Evolutionary conservation across 768 basidiomycete species (phyloP), one percentile per base, ranked within the genome.

Genomic region (Austroboletus eburneus): DNA sequence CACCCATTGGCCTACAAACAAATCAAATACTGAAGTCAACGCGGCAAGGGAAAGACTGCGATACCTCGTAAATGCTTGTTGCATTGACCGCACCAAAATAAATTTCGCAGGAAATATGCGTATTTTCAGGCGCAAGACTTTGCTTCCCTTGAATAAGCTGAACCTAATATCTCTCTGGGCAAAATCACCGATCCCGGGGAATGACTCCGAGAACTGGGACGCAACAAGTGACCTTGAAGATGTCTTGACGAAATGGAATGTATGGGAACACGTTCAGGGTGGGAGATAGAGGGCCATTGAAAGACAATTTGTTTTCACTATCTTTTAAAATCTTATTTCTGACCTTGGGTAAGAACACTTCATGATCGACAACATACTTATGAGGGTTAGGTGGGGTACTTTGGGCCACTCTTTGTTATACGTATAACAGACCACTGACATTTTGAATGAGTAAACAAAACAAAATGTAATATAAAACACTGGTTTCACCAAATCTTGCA

Each of bases 21-120:
- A 29, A 14, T 25, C 41, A 16, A 7, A 9, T 9, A 35, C 30
- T 9, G 48, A 50, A 21, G 21, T 10, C n/a, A 47, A 58, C 25
- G 34, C 3, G 5, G 47, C 34, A 16, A 52, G 18, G 20, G 22
- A 5, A 35, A 48, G 27, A 21, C 23, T 62, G 30, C 50, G 45
- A 18, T 13, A 38, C 27, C 49, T 63, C 33, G 16, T 63, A 23
- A 52, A 56, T n/a, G 33, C 46, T 27, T 42, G 44, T 24, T 64
- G 62, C 47, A 57, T 62, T 12, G 62, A 61, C 23, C 59, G 54
- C 51, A 62, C 48, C 21, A 40, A 59, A 34, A 47, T 14, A 14
- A 44, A 43, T 14, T 35, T 54, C 8, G 9, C 37, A n/a, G 43
- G 34, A 21, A 29, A 42, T 48, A 45, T 50, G 32, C 46, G 13